Evolutionary conservation across 768 basidiomycete genomes (phyloP).

Genomic region (Nidula microcarpa): DNA sequence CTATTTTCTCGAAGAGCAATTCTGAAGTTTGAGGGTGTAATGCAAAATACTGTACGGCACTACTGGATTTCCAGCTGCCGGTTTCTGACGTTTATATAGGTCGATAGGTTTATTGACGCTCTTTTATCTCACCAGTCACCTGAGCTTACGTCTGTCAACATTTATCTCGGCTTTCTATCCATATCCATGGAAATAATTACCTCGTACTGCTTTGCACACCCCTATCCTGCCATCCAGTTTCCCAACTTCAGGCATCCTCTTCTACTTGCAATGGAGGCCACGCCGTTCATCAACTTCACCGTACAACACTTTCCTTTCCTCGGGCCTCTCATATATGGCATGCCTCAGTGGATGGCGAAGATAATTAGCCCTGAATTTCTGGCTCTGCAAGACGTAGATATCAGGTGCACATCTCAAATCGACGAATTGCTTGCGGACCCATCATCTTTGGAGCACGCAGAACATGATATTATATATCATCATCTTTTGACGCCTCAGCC

Average conservation of each 20-base stretch:
- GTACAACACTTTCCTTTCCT: neutral
- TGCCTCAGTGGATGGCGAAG: no score
- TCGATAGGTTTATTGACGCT: slow-evolving; percentile 15
- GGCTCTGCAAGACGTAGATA: no score
- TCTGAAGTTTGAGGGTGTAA: slow-evolving; percentile 18
- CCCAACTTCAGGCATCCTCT: slow-evolving; percentile 21
- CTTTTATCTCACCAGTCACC: neutral
- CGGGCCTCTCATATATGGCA: no score
- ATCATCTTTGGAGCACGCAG: slow-evolving; percentile 20
- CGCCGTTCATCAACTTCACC: slow-evolving; percentile 1
- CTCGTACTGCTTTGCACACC: slow-evolving; percentile 24
- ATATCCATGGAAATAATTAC: slow-evolving; percentile 25
- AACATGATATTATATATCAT: slow-evolving; percentile 35
- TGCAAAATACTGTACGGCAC: slow-evolving; percentile 22
- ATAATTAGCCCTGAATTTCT: no score
- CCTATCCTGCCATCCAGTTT: slow-evolving; percentile 15
- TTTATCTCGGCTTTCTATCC: slow-evolving; percentile 19
- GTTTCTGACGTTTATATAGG: slow-evolving; percentile 6
- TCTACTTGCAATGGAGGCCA: slow-evolving; percentile 13
- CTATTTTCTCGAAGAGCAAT: slow-evolving; percentile 30
- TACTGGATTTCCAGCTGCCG: neutral
- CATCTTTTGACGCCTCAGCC: slow-evolving; percentile 28
- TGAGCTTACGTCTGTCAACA: slow-evolving; percentile 9
- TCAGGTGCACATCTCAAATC: slow-evolving; percentile 7
- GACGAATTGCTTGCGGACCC: slow-evolving; percentile 28